Percentiles rank a stretch among this genome's conserved stretches.
phyloP scores from a whole-genome alignment of 2,329 filamentous ascomycete genomes.

The Ascochyta viciae-villosae region DNA sequence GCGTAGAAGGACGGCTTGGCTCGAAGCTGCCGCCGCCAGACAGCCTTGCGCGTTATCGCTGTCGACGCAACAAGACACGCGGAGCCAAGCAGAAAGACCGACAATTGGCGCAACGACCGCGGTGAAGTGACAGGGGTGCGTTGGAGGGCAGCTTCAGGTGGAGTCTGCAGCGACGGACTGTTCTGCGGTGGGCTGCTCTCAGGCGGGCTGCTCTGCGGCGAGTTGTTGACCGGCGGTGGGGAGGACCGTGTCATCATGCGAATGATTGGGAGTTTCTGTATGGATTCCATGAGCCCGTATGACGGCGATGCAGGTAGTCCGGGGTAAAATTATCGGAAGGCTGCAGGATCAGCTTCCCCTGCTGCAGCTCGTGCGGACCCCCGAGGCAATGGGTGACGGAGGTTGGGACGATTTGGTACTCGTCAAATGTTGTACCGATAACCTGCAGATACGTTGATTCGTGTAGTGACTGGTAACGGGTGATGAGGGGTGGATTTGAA shows the following conservation, averaged over 20 bases:
- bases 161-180: conserved; percentile 15
- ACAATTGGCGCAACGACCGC: conserved; percentile 67
- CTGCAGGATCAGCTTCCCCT: conserved; percentile 32
- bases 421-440: conserved; percentile 3
- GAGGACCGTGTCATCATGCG: conserved; percentile 35
- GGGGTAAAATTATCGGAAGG: conserved; percentile 19
- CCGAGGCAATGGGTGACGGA: conserved; percentile 13
- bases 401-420: neutral
- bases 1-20: conserved; percentile 76
- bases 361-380: conserved; percentile 26
- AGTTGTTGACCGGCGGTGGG: conserved; percentile 25
- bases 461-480: neutral
- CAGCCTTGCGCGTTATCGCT: conserved; percentile 67
- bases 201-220: conserved; percentile 3
- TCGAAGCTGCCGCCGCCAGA: conserved; percentile 67
- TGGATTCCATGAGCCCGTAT: conserved; percentile 28
- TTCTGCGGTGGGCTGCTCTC: conserved; percentile 9
- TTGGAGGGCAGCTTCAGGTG: conserved; percentile 31
- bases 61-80: conserved; percentile 77
- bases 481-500: neutral
- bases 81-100: conserved; percentile 76
- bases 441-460: neutral
- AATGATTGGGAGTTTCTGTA: conserved; percentile 28
- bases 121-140: conserved; percentile 51
- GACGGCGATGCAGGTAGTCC: conserved; percentile 17